A percentile compares a stretch with the other conserved stretches of the same genome.
These are phyloP conservation scores for Sphagnum contortum DNA, from an alignment of 225 moss, liverwort and hornwort species.

Conservation along the genomic window DNA sequence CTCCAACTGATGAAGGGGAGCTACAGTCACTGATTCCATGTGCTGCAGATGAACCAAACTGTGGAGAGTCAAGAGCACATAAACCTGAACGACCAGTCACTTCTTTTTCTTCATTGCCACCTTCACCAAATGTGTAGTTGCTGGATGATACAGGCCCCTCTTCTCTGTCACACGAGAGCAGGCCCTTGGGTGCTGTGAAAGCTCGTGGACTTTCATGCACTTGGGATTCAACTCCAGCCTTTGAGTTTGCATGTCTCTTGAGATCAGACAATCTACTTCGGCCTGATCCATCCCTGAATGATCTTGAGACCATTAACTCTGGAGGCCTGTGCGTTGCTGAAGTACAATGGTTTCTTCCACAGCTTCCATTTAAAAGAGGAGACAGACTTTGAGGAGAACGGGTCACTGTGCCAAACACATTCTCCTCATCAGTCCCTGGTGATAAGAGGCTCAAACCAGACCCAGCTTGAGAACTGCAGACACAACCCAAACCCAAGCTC, in stretches of 20 bases:
- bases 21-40: constrained; percentile 68
- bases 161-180: constrained; percentile 13
- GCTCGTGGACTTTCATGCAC: constrained; percentile 54
- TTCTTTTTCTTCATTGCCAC: constrained; percentile 32
- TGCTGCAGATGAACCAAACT: constrained; percentile 66
- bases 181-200: constrained; percentile 39
- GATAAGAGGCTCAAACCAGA: constrained; percentile 25
- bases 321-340: constrained; percentile 4
- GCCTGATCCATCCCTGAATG: constrained; percentile 12
- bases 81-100: constrained; percentile 30
- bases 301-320: constrained; percentile 14
- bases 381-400: too few relatives aligned
- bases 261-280: constrained; percentile 21
- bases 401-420: too few relatives aligned
- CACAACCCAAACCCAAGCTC: constrained; percentile 15
- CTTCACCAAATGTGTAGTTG: constrained; percentile 20
- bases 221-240: constrained; percentile 31
- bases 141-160: constrained; percentile 20
- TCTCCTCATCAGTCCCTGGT: background rate
- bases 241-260: constrained; percentile 14
- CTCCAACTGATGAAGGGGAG: constrained; percentile 72
- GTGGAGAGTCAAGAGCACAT: constrained; percentile 45
- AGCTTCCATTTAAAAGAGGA: too few relatives aligned
- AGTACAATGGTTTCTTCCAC: too few relatives aligned
- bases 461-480: constrained; percentile 7